Conservation (phyloP, 148 eudicot species). For the Bassia scoparia region DNA sequence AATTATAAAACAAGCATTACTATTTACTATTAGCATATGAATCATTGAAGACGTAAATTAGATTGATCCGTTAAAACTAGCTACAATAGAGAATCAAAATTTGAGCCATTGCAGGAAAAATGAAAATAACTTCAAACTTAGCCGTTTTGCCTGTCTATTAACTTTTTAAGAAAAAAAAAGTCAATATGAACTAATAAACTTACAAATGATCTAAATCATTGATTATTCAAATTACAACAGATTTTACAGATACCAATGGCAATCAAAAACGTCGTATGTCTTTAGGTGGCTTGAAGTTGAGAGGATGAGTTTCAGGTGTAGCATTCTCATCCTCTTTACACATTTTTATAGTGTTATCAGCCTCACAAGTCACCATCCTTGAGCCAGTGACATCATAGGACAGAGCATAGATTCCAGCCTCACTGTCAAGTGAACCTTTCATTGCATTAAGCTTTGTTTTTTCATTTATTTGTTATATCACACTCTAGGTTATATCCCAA, state of each 20-base stretch:
- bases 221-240: not conserved
- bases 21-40: not conserved
- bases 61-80: not conserved
- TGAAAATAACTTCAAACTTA: not conserved
- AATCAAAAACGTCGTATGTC: constrained; percentile 67
- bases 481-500: too few relatives aligned
- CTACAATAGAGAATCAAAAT: not conserved
- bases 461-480: too few relatives aligned
- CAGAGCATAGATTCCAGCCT: constrained; percentile 82
- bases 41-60: not conserved
- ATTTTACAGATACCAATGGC: not conserved
- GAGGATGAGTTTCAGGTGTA: constrained; percentile 89
- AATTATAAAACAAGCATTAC: not conserved
- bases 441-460: too few relatives aligned
- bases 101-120: not conserved
- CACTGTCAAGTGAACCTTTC: constrained; percentile 97
- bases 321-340: constrained; percentile 97
- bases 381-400: constrained; percentile 78
- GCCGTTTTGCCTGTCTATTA: not conserved
- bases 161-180: not conserved
- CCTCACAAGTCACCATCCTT: constrained; percentile 89
- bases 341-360: constrained; percentile 98
- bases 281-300: constrained; percentile 91
- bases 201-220: not conserved
- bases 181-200: not conserved